These are phyloP conservation scores for Fusarium avenaceum DNA, from an alignment of 2,329 filamentous ascomycete species.

Conservation along the genomic window DNA sequence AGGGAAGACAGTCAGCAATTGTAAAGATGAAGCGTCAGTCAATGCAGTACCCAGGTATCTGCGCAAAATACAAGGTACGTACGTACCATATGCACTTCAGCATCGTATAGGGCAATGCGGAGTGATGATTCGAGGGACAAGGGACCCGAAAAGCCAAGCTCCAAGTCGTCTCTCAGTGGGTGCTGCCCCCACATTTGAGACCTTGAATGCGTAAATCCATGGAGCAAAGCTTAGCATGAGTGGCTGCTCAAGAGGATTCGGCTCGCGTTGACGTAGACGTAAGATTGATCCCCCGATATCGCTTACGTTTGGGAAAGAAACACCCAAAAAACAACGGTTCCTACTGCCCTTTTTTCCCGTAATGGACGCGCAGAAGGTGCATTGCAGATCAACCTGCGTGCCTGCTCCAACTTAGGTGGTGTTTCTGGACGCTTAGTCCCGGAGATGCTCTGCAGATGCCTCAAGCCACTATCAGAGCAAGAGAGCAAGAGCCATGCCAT, in stretches of 20 bases:
- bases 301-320: background rate
- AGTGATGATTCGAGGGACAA: constrained; percentile 34
- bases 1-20: background rate
- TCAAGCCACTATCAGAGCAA: constrained; percentile 38
- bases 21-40: constrained; percentile 6
- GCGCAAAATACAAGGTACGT: constrained; percentile 1
- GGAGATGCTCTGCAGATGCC: constrained; percentile 34
- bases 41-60: background rate
- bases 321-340: background rate
- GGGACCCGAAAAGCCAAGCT: constrained; percentile 19
- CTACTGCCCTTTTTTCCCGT: background rate
- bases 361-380: background rate
- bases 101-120: constrained; percentile 26
- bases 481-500: constrained; percentile 26
- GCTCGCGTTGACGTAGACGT: constrained; percentile 23
- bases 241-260: constrained; percentile 5
- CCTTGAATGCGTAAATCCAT: constrained; percentile 33
- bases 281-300: constrained; percentile 4
- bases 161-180: constrained; percentile 8
- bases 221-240: constrained; percentile 18
- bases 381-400: background rate
- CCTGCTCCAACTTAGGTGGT: background rate
- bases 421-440: constrained; percentile 17
- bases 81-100: constrained; percentile 14
- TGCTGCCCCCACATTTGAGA: constrained; percentile 35